These are phyloP conservation scores for Fraxinus velutina DNA, from an alignment of 305 asterid genomes.

Conservation along the genomic window DNA sequence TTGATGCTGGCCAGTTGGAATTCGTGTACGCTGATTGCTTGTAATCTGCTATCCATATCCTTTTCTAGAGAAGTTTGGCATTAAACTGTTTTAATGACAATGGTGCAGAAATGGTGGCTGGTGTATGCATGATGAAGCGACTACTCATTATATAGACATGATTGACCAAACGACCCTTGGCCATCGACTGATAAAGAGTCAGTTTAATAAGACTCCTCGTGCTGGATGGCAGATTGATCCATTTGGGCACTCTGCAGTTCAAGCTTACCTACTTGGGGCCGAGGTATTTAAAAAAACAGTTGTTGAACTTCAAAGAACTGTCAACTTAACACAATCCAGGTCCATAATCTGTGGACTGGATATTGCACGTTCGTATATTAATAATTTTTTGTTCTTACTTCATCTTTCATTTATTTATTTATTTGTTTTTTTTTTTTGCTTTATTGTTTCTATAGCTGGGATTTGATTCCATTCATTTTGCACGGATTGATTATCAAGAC, in stretches of 20 bases:
- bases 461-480: conserved; percentile 45
- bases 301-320: background rate
- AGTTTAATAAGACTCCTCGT: conserved; percentile 42
- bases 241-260: conserved; percentile 51
- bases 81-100: background rate
- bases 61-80: background rate
- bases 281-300: conserved; percentile 25
- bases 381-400: background rate
- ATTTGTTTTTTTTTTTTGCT: background rate
- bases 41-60: background rate
- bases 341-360: background rate
- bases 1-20: conserved; percentile 43
- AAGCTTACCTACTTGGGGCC: conserved; percentile 46
- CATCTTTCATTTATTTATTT: background rate
- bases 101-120: conserved; percentile 44
- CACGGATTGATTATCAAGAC: conserved; percentile 53
- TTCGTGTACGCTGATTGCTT: conserved; percentile 35
- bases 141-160: conserved; percentile 46
- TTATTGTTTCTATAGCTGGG: conserved; percentile 27
- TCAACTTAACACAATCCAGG: background rate
- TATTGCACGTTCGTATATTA: background rate
- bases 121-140: conserved; percentile 58
- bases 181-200: conserved; percentile 34
- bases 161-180: conserved; percentile 53
- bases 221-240: conserved; percentile 60